These are phyloP conservation scores for Eucalyptus polyanthemos DNA, from an alignment of 345 rosid genomes.

Conservation along the genomic window DNA sequence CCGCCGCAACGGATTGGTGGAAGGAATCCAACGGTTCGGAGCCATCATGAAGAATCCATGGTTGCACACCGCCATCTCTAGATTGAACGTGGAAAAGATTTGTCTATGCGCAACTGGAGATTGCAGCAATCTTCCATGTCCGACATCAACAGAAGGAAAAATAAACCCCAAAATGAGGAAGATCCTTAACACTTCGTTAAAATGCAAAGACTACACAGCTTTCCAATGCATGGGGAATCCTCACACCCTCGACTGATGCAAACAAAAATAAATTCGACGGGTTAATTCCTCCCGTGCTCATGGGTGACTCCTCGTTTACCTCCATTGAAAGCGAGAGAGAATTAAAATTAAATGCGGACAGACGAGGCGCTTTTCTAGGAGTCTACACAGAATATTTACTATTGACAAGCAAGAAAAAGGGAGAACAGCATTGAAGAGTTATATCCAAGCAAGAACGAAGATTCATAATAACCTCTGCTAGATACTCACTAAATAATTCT, in stretches of 20 bases:
- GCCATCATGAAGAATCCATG: constrained; percentile 45
- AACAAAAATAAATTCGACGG: too few species aligned
- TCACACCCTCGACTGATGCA: not conserved
- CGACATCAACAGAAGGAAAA: not conserved
- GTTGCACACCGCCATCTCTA: constrained; percentile 35
- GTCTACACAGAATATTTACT: not conserved
- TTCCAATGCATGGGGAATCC: not conserved
- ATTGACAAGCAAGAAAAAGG: not conserved
- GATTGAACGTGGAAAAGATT: not conserved
- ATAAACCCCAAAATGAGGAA: not conserved
- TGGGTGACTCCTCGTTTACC: not conserved
- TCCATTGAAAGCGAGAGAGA: not conserved
- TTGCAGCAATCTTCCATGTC: not conserved
- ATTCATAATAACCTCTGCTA: not conserved
- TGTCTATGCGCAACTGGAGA: not conserved
- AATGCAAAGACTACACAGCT: not conserved
- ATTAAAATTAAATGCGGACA: not conserved
- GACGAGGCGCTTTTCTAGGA: not conserved
- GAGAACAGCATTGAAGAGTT: not conserved
- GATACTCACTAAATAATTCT: not conserved
- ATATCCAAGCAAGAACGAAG: not conserved
- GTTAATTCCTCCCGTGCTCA: not conserved
- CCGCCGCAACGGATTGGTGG: constrained; percentile 10
- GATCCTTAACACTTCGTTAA: not conserved
- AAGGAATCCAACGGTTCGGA: constrained; percentile 24